Percentiles rank a stretch among this genome's conserved stretches.
Conservation (phyloP, 2,329 filamentous ascomycete species). For the Verticillium klebahnii region DNA sequence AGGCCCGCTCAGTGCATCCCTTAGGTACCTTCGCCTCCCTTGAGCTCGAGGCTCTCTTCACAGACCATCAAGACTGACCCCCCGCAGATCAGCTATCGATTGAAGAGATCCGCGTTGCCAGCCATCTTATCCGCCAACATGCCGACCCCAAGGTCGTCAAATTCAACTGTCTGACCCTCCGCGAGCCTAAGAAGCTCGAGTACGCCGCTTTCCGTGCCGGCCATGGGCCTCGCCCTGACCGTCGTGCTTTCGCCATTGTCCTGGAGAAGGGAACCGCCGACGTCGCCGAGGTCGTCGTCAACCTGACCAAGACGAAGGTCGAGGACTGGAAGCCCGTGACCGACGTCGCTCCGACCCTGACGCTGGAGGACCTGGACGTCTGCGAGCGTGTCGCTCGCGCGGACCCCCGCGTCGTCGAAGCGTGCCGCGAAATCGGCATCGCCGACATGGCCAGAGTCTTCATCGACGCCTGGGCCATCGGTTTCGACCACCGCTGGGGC, state of each 20-base stretch:
- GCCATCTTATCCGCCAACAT: slow-evolving; percentile 19
- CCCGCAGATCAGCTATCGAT: slow-evolving; percentile 45
- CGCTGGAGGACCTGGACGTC: slow-evolving; percentile 5
- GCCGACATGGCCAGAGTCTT: slow-evolving; percentile 16
- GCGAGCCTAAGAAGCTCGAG: slow-evolving; percentile 10
- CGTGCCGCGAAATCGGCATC: slow-evolving; percentile 34
- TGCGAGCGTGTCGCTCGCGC: slow-evolving; percentile 1
- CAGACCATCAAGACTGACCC: slow-evolving; percentile 5
- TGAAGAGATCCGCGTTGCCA: slow-evolving; percentile 43
- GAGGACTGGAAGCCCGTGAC: slow-evolving; percentile 4
- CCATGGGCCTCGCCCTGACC: slow-evolving; percentile 33
- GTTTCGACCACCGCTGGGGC: slow-evolving; percentile 15
- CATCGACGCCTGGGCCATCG: slow-evolving; percentile 28
- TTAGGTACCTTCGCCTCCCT: slow-evolving; percentile 21
- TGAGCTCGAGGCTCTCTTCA: too few species aligned
- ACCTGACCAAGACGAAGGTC: slow-evolving; percentile 20
- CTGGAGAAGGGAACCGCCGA: slow-evolving; percentile 31
- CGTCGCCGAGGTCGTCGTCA: slow-evolving; percentile 24
- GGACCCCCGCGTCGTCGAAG: slow-evolving; percentile 37
- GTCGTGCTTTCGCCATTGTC: slow-evolving; percentile 45
- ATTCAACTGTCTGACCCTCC: slow-evolving; percentile 19
- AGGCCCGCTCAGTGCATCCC: slow-evolving; percentile 28
- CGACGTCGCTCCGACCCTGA: slow-evolving; percentile 3
- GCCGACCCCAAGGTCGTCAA: slow-evolving; percentile 19
- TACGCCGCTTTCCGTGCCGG: slow-evolving; percentile 20